Evolutionary conservation across 345 rosid genomes (phyloP), one percentile per base, ranked within the genome.

Genomic region (Populus alba): DNA sequence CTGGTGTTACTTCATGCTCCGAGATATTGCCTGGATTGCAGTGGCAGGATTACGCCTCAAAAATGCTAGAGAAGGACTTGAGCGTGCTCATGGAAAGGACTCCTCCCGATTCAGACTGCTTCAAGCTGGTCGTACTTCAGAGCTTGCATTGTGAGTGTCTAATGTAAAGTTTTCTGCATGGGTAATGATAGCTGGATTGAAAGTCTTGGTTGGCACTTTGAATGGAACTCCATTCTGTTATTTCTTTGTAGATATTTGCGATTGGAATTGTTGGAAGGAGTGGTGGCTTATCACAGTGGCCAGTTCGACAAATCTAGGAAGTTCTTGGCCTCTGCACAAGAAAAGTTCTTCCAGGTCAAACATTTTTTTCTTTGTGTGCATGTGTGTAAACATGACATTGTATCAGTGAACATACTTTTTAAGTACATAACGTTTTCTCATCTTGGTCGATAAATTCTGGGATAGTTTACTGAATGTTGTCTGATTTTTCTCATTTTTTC

Each of bases 1-100:
- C 18, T 95, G 99, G 99, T 95, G 98, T 83, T 93, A 91, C 81
- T 95, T 93, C 89, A 86, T 92, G 97, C 97, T 93, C 55, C 90
- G 78, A 70, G 97, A 95, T 84, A 77, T 95, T 86, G 91, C 90
- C 41, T 87, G 95, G 84, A 90, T 95, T 27, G 88, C 99, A n/a
- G 90, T 86, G 81, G 99, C 97, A 43, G 98, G 98, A 70, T 72
- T 86, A 57, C 96, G 97, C 31, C 94, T 95, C 62, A 87, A 85
- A 75, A 92, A 86, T 75, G 97, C 98, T 27, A 93, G 97, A 88
- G 91, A 86, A 84, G 98, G 98, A 84, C 86, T 95, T 70, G 97
- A 93, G 66, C 96, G 86, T 84, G 88, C 94, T 79, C 96, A 95
- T 79, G 99, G 99, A 68, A 95, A 95, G 81, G 97, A 95, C 68